phyloP scores from a whole-genome alignment of 768 basidiomycete species.

The Favolaschia claudopus region DNA sequence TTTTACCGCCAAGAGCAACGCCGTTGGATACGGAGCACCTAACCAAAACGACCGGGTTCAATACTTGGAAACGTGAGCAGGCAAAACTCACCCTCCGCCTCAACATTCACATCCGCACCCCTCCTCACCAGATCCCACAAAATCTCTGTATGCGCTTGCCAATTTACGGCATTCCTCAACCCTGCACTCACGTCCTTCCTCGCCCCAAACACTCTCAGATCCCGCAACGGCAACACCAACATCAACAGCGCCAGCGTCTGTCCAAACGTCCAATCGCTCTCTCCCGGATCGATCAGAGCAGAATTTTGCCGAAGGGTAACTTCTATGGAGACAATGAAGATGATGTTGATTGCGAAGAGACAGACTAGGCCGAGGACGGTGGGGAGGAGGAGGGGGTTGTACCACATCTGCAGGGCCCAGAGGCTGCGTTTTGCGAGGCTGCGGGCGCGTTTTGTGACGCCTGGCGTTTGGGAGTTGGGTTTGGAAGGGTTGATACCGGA shows the following conservation, averaged over 20 bases:
- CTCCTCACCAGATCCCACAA: slow-evolving; percentile 2
- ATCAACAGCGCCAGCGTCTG: slow-evolving; percentile 32
- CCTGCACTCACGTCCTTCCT: not conserved
- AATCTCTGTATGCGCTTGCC: not conserved
- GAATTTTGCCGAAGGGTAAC: slow-evolving; percentile 20
- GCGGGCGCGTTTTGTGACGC: not conserved
- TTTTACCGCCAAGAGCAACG: not conserved
- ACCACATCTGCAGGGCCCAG: not conserved
- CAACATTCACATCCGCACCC: slow-evolving; percentile 4
- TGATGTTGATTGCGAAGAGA: slow-evolving; percentile 25
- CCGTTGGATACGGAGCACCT: not conserved
- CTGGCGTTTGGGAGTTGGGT: not conserved
- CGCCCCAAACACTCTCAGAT: slow-evolving; percentile 3
- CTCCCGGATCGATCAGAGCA: not conserved
- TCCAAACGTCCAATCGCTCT: slow-evolving; percentile 28
- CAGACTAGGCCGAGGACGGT: slow-evolving; percentile 7
- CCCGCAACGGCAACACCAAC: slow-evolving; percentile 30
- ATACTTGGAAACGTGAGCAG: not conserved
- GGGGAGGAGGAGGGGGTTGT: slow-evolving; percentile 3
- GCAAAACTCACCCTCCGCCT: not conserved
- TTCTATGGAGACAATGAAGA: slow-evolving; percentile 29
- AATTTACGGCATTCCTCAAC: not conserved
- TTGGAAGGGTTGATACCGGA: not conserved
- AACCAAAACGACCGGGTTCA: not conserved
- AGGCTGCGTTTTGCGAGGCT: too few relatives aligned